Evolutionary conservation across 2,329 filamentous ascomycete species (phyloP), one percentile per base, ranked within the genome.

Genomic region (Microsporum ferrugineum): DNA sequence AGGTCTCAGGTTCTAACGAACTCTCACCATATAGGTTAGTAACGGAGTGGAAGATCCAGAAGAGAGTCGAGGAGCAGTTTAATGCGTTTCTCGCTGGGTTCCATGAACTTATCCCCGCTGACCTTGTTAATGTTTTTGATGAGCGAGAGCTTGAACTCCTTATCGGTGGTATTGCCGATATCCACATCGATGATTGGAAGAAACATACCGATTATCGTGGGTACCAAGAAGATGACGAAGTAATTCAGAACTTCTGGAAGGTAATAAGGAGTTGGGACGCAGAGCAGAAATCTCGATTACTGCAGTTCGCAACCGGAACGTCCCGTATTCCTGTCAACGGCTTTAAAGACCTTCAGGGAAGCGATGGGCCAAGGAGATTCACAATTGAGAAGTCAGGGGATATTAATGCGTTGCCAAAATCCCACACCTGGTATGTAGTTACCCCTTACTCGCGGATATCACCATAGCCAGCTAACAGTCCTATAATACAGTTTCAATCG

Each of bases 111-210:
- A 97, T 99, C 63, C 94, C 94, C 2, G 86, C 91, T 60, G 94
- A 99, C 71, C 83, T 99, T 58, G 91, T 99, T 76, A 97, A 96
- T 69, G 94, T 99, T 45, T 99, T 99, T 70, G 94, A 99, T 71
- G 94, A 99, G 80, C 88, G 94, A 69, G 94, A 99, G 76, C 81
- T 99, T 56, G 94, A 99, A 76, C 78, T 99, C 67, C 82, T 99
- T 67, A 97, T 99, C 71, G 94, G 94, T 66, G 94, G 94, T 82
- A 99, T 99, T 69, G 94, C 94, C n/a, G 94, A 99, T 76, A 99
- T 99, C 68, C 94, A 99, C 71, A 92, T 99, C 14, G 94, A 99
- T 63, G 94, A 99, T 76, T 99, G 94, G 94, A 97, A 99, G 87
- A 99, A 99, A 81, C 94, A 99, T 78, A 99, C 94, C 55, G 94